Evolutionary conservation across 2,329 filamentous ascomycete species (phyloP).

Genomic region (Sphaerulina vaccinii): DNA sequence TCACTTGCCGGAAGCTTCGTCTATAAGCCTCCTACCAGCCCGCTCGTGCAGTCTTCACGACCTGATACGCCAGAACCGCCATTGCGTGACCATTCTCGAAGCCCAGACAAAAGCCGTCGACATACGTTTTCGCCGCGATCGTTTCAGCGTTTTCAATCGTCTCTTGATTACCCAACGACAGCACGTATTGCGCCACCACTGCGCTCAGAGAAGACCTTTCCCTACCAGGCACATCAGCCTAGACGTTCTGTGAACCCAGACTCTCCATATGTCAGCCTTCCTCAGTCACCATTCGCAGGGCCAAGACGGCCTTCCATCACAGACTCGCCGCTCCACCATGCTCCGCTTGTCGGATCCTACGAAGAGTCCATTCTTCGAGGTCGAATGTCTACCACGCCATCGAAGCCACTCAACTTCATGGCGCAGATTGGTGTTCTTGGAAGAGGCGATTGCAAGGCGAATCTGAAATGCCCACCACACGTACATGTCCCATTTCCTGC

Average conservation of each 20-base stretch:
- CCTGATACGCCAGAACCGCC: slow-evolving; percentile 36
- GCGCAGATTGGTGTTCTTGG: slow-evolving; percentile 94
- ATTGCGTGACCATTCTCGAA: slow-evolving; percentile 40
- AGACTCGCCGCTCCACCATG: slow-evolving; percentile 81
- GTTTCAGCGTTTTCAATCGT: slow-evolving; percentile 52
- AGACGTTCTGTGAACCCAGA: slow-evolving; percentile 66
- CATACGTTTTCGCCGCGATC: slow-evolving; percentile 69
- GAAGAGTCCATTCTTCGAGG: slow-evolving; percentile 94
- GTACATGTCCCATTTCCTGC: slow-evolving; percentile 88
- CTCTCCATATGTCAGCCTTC: slow-evolving; percentile 46
- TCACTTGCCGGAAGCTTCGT: slow-evolving; percentile 77
- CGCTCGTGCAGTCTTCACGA: slow-evolving; percentile 65
- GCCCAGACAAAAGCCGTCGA: slow-evolving; percentile 57
- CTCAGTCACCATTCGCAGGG: slow-evolving; percentile 49
- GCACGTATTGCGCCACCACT: slow-evolving; percentile 42
- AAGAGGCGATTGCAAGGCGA: slow-evolving; percentile 82
- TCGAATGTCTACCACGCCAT: slow-evolving; percentile 94
- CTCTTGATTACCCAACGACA: slow-evolving; percentile 36
- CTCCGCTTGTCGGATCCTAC: slow-evolving; percentile 95
- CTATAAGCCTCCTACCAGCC: slow-evolving; percentile 86
- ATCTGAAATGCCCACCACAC: slow-evolving; percentile 81
- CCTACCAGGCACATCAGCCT: slow-evolving; percentile 77
- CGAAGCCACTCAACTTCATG: slow-evolving; percentile 85
- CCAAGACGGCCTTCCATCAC: slow-evolving; percentile 68
- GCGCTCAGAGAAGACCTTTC: slow-evolving; percentile 60